Evolutionary conservation across 2,329 filamentous ascomycete genomes (phyloP).

Genomic region (Clarireedia homoeocarpa): DNA sequence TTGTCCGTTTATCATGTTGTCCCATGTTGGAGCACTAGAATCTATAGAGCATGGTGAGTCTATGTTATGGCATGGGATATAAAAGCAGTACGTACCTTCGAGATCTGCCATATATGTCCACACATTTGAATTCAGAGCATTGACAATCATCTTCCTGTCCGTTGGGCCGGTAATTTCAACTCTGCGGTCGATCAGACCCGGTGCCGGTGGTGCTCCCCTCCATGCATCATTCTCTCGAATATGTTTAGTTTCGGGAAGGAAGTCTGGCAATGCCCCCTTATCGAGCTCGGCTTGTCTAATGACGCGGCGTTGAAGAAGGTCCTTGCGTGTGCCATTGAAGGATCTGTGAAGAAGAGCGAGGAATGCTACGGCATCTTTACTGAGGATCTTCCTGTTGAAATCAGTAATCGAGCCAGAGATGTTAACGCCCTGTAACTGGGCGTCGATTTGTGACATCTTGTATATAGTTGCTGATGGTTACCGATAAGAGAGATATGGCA

Average conservation of each 20-base stretch:
- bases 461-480: neutral
- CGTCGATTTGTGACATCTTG: slow-evolving; percentile 60
- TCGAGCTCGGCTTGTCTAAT: slow-evolving; percentile 89
- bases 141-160: slow-evolving; percentile 98
- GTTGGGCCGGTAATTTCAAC: slow-evolving; percentile 97
- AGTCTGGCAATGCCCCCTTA: slow-evolving; percentile 80
- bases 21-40: slow-evolving; percentile 93
- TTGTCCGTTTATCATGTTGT: slow-evolving; percentile 98
- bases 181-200: slow-evolving; percentile 84
- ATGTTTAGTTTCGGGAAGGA: slow-evolving; percentile 90
- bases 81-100: slow-evolving; percentile 56
- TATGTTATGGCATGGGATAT: neutral
- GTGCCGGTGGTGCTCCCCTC: slow-evolving; percentile 86
- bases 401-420: slow-evolving; percentile 75
- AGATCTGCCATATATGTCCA: slow-evolving; percentile 99
- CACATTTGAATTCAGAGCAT: slow-evolving; percentile 89
- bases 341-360: slow-evolving; percentile 89
- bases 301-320: slow-evolving; percentile 77
- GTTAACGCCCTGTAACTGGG: slow-evolving; percentile 79
- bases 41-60: slow-evolving; percentile 44
- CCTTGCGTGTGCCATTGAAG: slow-evolving; percentile 85
- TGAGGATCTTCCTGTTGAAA: slow-evolving; percentile 82
- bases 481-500: neutral
- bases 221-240: slow-evolving; percentile 91
- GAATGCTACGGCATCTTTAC: slow-evolving; percentile 82